Evolutionary conservation across 331 rosid species (phyloP), one percentile per base, ranked within the genome.

Genomic region (Pyrus hybrid): DNA sequence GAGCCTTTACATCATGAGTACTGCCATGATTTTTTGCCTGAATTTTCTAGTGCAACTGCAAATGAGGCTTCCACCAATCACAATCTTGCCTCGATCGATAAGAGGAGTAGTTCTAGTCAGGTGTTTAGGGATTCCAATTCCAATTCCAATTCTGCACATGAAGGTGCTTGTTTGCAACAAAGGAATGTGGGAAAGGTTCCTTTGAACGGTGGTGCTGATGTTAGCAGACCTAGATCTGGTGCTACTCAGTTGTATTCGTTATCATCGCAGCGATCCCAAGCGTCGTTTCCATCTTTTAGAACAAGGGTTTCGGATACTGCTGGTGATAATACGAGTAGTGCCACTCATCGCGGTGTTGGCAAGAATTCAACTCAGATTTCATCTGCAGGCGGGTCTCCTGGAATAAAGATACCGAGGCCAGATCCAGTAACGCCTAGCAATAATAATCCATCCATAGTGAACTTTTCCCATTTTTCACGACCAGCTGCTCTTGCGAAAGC

Each of bases 381-480:
- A 56, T 53, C 81, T 49, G 82, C 86, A 13, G 77, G 80, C 79
- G 89, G 80, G 63, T 79, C 79, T 79, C 70, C 86, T 62, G 74
- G 78, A 85, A 32, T 37, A 23, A 79, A 72, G 66, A 60, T 71
- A 77, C 88, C 68, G 80, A 86, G 79, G 77, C 85, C 71, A 79
- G 90, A 80, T 82, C 78, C 80, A 23, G 25, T 37, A 66, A 76
- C 79, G 70, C 79, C 86, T 60, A 76, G 83, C 51, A 86, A 63
- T 67, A 87, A 67, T 77, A 77, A 82, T 73, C 75, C 91, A 66
- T 63, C 71, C 74, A 41, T 86, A 76, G 76, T 91, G 80, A 93
- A 91, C 75, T 93, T 91, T 82, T 85, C 96, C 72, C 96, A 91
- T 80, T 93, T 91, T 81, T 90, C 91, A 58, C 83, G 93, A 61